These are phyloP conservation scores for Stephania yunnanensis DNA, from an alignment of 164 flowering plant species.

Conservation along the genomic window DNA sequence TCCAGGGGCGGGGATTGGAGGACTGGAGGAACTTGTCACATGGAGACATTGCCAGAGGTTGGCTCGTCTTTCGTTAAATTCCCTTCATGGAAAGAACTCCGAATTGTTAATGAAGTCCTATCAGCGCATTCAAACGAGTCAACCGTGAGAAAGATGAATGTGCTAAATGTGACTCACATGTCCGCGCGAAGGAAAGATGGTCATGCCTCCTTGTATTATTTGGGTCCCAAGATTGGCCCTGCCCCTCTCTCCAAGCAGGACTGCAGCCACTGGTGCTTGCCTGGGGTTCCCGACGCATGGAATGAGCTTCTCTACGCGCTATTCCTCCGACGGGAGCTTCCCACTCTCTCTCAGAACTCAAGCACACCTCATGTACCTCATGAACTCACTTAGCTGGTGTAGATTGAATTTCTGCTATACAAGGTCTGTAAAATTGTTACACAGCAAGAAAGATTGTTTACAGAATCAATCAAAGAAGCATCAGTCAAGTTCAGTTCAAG, in stretches of 20 bases:
- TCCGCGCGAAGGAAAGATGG: slow-evolving; percentile 57
- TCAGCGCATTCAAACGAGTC: slow-evolving; percentile 20
- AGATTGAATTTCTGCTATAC: not conserved
- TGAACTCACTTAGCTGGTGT: not conserved
- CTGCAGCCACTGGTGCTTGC: slow-evolving; percentile 89
- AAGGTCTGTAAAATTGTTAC: not conserved
- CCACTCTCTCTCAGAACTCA: slow-evolving; percentile 9
- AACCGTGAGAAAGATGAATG: slow-evolving; percentile 24
- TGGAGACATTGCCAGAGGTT: slow-evolving; percentile 56
- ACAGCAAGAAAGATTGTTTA: not conserved
- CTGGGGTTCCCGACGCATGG: slow-evolving; percentile 85
- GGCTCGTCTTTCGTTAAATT: slow-evolving; percentile 19
- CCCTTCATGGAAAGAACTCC: slow-evolving; percentile 22
- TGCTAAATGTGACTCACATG: slow-evolving; percentile 56
- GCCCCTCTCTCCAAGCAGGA: slow-evolving; percentile 59
- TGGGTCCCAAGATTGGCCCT: slow-evolving; percentile 31
- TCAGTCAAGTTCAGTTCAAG: not conserved
- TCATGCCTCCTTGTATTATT: slow-evolving; percentile 55
- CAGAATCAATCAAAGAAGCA: not conserved
- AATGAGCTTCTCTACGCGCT: slow-evolving; percentile 71
- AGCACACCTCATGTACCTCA: not conserved
- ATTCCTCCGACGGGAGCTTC: slow-evolving; percentile 36
- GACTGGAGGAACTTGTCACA: slow-evolving; percentile 67
- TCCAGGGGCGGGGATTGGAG: slow-evolving; percentile 78
- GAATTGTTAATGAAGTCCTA: slow-evolving; percentile 31